A percentile compares a stretch with the other conserved stretches of the same genome.
These are phyloP conservation scores for Sanghuangporus weigelae DNA, from an alignment of 1,284 basidiomycete species.

Conservation along the genomic window DNA sequence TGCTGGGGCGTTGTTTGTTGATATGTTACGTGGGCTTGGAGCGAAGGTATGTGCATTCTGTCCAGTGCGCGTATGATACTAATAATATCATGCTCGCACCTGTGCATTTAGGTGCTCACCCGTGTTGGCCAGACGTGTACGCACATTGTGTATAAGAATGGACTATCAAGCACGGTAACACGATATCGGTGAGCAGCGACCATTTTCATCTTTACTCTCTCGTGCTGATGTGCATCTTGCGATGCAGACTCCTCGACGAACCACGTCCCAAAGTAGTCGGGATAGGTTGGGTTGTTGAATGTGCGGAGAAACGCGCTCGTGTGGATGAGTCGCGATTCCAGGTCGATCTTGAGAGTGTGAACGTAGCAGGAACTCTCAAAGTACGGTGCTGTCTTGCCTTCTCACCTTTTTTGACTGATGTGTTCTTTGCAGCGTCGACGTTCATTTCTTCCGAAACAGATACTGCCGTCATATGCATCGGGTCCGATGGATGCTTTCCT, in stretches of 20 bases:
- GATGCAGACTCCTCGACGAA: conserved; percentile 49
- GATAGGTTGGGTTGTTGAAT: conserved; percentile 89
- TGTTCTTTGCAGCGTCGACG: conserved; percentile 39
- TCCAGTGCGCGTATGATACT: neutral
- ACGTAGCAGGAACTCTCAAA: conserved; percentile 63
- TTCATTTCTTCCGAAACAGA: conserved; percentile 65
- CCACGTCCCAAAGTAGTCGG: conserved; percentile 77
- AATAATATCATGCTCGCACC: too few species aligned
- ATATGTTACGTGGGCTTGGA: conserved; percentile 79
- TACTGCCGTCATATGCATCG: conserved; percentile 26
- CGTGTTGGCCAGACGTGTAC: conserved; percentile 76
- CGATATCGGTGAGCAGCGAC: conserved; percentile 60
- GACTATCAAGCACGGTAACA: conserved; percentile 69
- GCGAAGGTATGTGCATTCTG: conserved; percentile 59
- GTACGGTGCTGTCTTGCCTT: conserved; percentile 31
- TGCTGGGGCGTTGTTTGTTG: conserved; percentile 76
- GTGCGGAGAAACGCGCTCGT: conserved; percentile 62
- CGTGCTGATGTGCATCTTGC: neutral
- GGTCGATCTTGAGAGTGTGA: conserved; percentile 64
- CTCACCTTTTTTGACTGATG: neutral
- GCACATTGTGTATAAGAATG: conserved; percentile 90
- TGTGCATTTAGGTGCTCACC: conserved; percentile 43
- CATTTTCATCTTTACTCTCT: neutral
- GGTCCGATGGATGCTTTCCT: conserved; percentile 16
- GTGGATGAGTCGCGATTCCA: conserved; percentile 65